A percentile compares a stretch with the other conserved stretches of the same genome.
Conservation (phyloP, 2,329 filamentous ascomycete genomes). For the Pseudogymnoascus sp. region DNA sequence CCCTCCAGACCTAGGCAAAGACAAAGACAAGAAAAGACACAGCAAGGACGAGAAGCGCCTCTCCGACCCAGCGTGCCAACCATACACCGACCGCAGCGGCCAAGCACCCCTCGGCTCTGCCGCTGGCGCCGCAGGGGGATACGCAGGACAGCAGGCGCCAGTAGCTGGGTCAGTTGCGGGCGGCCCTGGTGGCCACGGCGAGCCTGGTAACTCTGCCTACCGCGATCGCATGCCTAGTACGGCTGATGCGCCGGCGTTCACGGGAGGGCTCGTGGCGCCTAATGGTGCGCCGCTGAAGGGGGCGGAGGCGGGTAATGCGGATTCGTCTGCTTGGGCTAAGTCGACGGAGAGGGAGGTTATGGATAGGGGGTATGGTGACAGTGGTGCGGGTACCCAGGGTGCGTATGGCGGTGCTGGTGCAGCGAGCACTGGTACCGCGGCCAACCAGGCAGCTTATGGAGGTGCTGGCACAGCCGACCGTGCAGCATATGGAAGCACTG, state of each 20-base stretch:
- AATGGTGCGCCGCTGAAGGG: neutral
- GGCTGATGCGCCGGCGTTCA: neutral
- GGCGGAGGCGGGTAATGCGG: neutral
- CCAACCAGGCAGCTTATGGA: too few relatives aligned
- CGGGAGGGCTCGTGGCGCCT: neutral
- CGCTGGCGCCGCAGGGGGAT: constrained; percentile 14
- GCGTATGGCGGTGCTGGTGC: too few relatives aligned
- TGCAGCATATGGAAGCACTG: neutral
- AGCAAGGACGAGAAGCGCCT: neutral
- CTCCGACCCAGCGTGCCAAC: neutral
- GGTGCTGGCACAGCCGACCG: neutral
- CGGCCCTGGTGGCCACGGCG: neutral
- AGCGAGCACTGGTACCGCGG: too few relatives aligned
- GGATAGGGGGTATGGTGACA: neutral
- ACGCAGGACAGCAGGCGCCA: constrained; percentile 11
- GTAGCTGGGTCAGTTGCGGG: neutral
- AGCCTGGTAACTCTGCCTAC: neutral
- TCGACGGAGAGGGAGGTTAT: neutral
- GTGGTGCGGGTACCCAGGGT: neutral
- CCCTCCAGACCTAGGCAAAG: constrained; percentile 17
- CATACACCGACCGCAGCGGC: constrained; percentile 1
- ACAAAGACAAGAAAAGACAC: constrained; percentile 21
- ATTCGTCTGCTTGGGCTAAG: neutral
- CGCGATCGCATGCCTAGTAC: neutral
- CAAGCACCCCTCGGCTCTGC: constrained; percentile 18